Base-by-base conservation (phyloP, 2,329 filamentous ascomycete genomes). In the Nakataea oryzae region DNA sequence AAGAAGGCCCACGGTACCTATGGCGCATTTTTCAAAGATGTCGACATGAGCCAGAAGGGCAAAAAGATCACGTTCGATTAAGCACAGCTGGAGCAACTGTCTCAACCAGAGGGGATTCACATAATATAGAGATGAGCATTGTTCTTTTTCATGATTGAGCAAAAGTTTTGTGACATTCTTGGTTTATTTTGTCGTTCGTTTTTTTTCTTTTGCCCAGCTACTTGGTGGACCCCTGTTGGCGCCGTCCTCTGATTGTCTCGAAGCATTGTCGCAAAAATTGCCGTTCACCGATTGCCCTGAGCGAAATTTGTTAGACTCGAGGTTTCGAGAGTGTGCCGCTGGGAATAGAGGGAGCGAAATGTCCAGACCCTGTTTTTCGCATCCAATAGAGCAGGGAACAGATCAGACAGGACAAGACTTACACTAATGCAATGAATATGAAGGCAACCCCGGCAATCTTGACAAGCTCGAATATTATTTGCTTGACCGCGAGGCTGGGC, bases 1-100 rank as follows among this genome's bases (percentile, higher is more conserved):
- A 97, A 96, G 86, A 97, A 97, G 91, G 85, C 87, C 59, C 95
- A 99, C 77, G 90, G 92, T 70, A 89, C 90, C 58, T 99, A 97
- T 72, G 95, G 95, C 63, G 91, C 92, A 34, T 97, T 97, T 74
- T 96, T 90, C 81, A 96, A 95, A 76, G 91, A 97, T 69, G 86
- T 90, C 11, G 89, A 91, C 69, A 87, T 87, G 74, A 90, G 84
- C 73, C 89, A 93, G 76, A 88, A 90, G 74, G 87, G 90, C 30
- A 95, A 89, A 63, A 97, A 96, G 81, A 96, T 97, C 72, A 93
- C 86, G 58, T 97, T 97, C 78, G 91, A 96, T 70, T 83, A 74
- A 64, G 54, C 14, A 60, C 29, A 3, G 17, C 28, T 9, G 30
- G 54, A n/a, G 63, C 58, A 63, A 24, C 47, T 57, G 11, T 57